These are phyloP conservation scores for Arachnomyces sp. DNA, from an alignment of 2,329 filamentous ascomycete species.

Conservation along the genomic window DNA sequence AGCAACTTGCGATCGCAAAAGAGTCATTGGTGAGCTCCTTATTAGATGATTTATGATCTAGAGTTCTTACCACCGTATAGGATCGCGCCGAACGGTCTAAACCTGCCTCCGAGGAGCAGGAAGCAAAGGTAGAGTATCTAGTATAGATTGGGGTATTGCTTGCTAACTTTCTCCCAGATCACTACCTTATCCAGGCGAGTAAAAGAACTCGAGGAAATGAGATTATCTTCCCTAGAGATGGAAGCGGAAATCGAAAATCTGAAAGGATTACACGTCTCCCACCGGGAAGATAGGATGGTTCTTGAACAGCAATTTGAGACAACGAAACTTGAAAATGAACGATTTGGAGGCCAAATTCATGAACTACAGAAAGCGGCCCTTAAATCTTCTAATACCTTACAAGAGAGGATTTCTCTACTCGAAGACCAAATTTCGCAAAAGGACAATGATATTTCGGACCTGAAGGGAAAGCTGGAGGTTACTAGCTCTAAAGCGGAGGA, in stretches of 20 bases:
- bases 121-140: too few species aligned
- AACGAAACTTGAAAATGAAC: conserved; percentile 11
- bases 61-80: too few species aligned
- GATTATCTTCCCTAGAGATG: conserved; percentile 11
- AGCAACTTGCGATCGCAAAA: conserved; percentile 17
- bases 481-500: conserved; percentile 21
- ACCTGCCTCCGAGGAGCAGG: too few species aligned
- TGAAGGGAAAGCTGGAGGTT: conserved; percentile 17
- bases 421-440: conserved; percentile 23
- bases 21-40: conserved; percentile 19
- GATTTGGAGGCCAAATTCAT: conserved; percentile 10
- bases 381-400: conserved; percentile 5
- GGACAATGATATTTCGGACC: conserved; percentile 21
- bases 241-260: conserved; percentile 16
- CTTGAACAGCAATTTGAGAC: conserved; percentile 6
- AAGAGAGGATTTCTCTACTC: conserved; percentile 8
- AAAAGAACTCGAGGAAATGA: conserved; percentile 16
- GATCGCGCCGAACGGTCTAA: too few species aligned
- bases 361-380: conserved; percentile 3
- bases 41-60: too few species aligned
- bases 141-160: too few species aligned
- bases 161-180: too few species aligned
- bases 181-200: too few species aligned
- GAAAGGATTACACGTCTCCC: conserved; percentile 11
- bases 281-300: conserved; percentile 3